These are phyloP conservation scores for Yarrowia sp. DNA, from an alignment of 805 yeast species.

Conservation along the genomic window DNA sequence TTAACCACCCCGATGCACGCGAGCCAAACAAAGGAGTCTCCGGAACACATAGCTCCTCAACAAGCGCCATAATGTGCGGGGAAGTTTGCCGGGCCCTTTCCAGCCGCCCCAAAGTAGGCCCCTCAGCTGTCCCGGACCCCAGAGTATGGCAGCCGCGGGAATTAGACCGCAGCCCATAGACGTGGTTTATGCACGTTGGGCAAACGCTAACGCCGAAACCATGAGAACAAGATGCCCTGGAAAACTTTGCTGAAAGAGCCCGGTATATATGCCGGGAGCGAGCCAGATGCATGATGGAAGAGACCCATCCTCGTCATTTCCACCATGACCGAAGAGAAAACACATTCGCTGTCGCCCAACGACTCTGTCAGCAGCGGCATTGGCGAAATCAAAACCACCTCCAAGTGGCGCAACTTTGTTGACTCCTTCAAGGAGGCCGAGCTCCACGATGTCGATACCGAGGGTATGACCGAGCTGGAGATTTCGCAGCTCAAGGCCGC, in stretches of 20 bases:
- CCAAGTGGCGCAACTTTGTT: conserved; percentile 38
- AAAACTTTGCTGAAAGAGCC: conserved; percentile 13
- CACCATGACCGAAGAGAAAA: conserved; percentile 9
- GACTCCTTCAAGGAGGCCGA: conserved; percentile 42
- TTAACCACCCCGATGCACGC: conserved; percentile 21
- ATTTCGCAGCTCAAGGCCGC: conserved; percentile 46
- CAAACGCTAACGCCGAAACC: not conserved
- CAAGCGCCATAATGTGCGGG: conserved; percentile 1
- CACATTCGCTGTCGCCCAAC: conserved; percentile 20
- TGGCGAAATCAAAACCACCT: conserved; percentile 21
- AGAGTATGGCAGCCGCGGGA: not conserved
- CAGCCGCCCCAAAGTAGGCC: not conserved
- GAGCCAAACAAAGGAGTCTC: not conserved
- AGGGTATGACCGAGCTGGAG: conserved; percentile 42
- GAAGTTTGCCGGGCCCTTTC: not conserved
- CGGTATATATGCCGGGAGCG: conserved; percentile 2
- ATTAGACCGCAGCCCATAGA: not conserved
- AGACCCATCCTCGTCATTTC: not conserved
- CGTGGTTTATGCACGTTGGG: not conserved
- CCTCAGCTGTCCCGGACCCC: not conserved
- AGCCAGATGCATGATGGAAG: not conserved
- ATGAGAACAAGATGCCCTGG: not conserved
- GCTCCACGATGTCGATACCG: conserved; percentile 39
- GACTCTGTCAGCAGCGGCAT: conserved; percentile 11
- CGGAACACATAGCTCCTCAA: conserved; percentile 1